Evolutionary conservation across 1,284 basidiomycete genomes (phyloP).

Genomic region (Pascua guehoae): DNA sequence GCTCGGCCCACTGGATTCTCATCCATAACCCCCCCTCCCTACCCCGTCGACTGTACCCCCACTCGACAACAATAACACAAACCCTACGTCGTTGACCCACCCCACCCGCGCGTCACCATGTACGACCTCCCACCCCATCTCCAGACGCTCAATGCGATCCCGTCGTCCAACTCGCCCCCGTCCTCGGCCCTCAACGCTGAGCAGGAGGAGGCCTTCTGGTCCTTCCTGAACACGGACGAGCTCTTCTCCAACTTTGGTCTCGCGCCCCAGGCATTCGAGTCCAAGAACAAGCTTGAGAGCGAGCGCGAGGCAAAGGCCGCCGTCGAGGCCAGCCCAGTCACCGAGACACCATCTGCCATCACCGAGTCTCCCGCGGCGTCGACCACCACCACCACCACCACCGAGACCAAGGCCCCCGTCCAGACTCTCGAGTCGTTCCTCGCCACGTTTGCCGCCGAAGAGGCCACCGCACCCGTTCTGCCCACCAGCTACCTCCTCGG

Average conservation of each 20-base stretch:
- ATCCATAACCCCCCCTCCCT: too few species aligned
- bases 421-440: slow-evolving; percentile 45
- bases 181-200: slow-evolving; percentile 30
- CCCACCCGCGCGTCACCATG: slow-evolving; percentile 4
- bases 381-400: neutral
- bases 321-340: slow-evolving; percentile 7
- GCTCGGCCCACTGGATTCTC: too few species aligned
- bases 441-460: slow-evolving; percentile 35
- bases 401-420: slow-evolving; percentile 11
- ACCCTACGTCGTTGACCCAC: neutral
- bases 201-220: slow-evolving; percentile 44
- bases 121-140: slow-evolving; percentile 22
- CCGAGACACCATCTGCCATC: slow-evolving; percentile 5
- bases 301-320: slow-evolving; percentile 7
- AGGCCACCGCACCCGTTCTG: slow-evolving; percentile 10
- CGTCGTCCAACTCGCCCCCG: slow-evolving; percentile 31
- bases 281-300: slow-evolving; percentile 10
- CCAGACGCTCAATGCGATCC: slow-evolving; percentile 20
- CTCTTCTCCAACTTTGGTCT: slow-evolving; percentile 41
- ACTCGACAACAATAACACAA: neutral
- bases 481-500: slow-evolving; percentile 27
- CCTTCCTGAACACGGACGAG: slow-evolving; percentile 44
- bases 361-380: slow-evolving; percentile 3
- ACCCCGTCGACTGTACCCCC: neutral
- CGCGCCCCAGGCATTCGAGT: slow-evolving; percentile 26